Evolutionary conservation across 2,329 filamentous ascomycete species (phyloP).

Genomic region (Colletotrichum sojae): DNA sequence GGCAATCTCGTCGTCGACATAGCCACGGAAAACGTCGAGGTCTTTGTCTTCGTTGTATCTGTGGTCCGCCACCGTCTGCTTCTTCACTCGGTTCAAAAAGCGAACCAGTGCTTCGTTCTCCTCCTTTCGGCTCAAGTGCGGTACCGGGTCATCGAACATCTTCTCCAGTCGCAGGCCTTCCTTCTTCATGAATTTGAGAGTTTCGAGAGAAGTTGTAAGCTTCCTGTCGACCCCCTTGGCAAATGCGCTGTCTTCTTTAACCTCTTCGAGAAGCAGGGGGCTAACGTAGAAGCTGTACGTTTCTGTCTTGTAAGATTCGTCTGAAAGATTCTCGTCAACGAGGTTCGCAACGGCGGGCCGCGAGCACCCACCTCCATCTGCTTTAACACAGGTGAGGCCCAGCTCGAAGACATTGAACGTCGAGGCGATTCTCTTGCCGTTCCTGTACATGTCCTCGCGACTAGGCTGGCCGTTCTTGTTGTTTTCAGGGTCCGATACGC

Average conservation of each 20-base stretch:
- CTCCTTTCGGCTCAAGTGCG: slow-evolving; percentile 48
- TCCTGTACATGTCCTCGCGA: slow-evolving; percentile 45
- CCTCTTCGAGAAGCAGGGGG: slow-evolving; percentile 45
- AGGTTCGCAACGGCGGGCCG: neutral
- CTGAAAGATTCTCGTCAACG: slow-evolving; percentile 25
- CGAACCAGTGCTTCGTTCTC: neutral
- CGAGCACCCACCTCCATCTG: slow-evolving; percentile 15
- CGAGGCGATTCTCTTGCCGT: slow-evolving; percentile 47
- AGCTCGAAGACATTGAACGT: slow-evolving; percentile 53
- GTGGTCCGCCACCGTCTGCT: neutral
- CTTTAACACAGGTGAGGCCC: slow-evolving; percentile 52
- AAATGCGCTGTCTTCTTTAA: slow-evolving; percentile 36
- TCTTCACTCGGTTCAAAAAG: neutral
- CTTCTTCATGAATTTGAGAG: slow-evolving; percentile 48
- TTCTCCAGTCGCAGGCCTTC: slow-evolving; percentile 47
- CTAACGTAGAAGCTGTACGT: slow-evolving; percentile 51
- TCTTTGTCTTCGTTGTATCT: slow-evolving; percentile 19
- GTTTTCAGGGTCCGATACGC: slow-evolving; percentile 6
- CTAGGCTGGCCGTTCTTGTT: neutral
- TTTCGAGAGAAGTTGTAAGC: slow-evolving; percentile 46
- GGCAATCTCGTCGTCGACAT: neutral
- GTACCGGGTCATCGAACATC: slow-evolving; percentile 47
- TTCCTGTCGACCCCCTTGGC: slow-evolving; percentile 46
- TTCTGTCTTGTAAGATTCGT: slow-evolving; percentile 42
- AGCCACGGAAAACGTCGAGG: neutral